Base-by-base conservation (phyloP, 257 asterid species). In the Dorcoceras hygrometricum region DNA sequence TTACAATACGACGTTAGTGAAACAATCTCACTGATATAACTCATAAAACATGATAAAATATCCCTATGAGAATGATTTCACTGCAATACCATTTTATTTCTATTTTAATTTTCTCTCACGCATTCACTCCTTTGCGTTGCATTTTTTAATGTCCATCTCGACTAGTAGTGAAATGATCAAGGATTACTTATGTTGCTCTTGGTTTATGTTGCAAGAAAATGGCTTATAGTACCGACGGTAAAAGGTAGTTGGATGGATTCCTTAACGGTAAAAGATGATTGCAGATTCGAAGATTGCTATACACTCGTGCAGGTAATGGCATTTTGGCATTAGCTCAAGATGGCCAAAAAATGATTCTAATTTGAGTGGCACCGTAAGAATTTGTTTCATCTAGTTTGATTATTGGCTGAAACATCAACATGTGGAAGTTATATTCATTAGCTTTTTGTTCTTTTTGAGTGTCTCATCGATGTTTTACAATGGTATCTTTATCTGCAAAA, bases 281-380 rank as follows among this genome's bases (percentile, higher is more conserved):
- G 73, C 89, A 90, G 96, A 80, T 90, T 54, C 83, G 88, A 77
- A 81, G 92, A 82, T 75, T 90, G 82, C 62, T 68, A 8, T 90
- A 88, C 81, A 83, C 90, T 32, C 78, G 77, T 65, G 71, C 96
- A 11, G 95, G 97, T 60, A 80, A 83, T 63, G 85, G 73, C 48
- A 73, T 88, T 55, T 71, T 90, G 72, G 89, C 95, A 24, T 76
- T 90, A 64, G 87, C 85, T 67, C 87, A 76, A 77, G 79, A 83
- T 88, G 92, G 95, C 16, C 70, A 19, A 79, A 75, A 48, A 58
- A 71, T 56, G 75, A 31, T 24, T 34, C 65, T 63, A 74, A 72
- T 76, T 27, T 23, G 36, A 67, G 63, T 62, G 82, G 79, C 25
- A 67, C 72, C 89, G 96, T 89, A 71, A 60, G 53, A 23, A 34